Base-by-base conservation (phyloP, 2,329 filamentous ascomycete species). In the Aschersonia sp. region DNA sequence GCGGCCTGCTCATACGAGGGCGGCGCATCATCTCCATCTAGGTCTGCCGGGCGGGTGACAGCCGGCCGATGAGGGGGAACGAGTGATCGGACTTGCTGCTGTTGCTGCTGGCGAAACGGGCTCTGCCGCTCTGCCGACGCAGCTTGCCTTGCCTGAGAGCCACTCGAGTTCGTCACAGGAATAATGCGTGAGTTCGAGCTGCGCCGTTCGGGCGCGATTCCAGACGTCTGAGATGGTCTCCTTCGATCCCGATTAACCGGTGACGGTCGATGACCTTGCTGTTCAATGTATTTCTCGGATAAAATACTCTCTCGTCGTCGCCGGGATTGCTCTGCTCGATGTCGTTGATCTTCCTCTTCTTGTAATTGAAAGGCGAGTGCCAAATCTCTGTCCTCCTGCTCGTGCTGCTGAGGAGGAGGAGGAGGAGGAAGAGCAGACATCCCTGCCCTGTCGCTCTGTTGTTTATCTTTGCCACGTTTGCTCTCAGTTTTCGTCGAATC, bases 331-430 rank as follows among this genome's bases (percentile, higher is more conserved):
- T 80, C 74, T 45, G 78, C 74, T n/a, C 77, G 75, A 53, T 89
- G 79, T 10, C 80, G 76, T 57, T 88, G 82, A 53, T 96, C 88
- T 62, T 97, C 91, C 61, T 95, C 89, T 58, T 97, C 92, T 61
- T 97, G 91, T 1, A 96, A 75, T 59, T 97, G 92, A 5, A 98
- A 72, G 0, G 91, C 89, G 3, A 97, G 73, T 0, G 92, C 92
- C 31, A 96, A 67, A 51, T 92, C 86, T 51, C 89, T 80, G 57
- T 96, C 89, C 65, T 96, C 80, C 69, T 94, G 75, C 65, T 83
- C 73, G 53, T 72, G 65, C 52, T 67, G 64, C 20, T 70, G 66
- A 7, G 67, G 70, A 42, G 40, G 20, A 38, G 6, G 20, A 20
- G 20, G 20, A 20, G 20, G 20, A 20, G 20, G 20, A 20, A 20